phyloP scores from a whole-genome alignment of 176 grass and related monocot species.

The Hyparrhenia diplandra region DNA sequence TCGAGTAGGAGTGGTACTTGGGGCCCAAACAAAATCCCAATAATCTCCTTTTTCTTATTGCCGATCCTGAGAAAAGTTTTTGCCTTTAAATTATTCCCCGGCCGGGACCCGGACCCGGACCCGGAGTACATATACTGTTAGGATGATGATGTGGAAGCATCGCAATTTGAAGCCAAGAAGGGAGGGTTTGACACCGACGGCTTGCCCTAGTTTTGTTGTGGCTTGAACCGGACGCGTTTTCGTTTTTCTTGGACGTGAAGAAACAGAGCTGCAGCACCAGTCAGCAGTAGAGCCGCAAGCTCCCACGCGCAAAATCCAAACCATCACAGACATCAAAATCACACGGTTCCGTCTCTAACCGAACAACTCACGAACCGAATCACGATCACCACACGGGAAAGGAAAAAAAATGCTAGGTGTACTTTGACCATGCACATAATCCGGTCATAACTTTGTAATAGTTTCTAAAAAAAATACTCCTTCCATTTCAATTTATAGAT shows the following conservation, averaged over 20 bases:
- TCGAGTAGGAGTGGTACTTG: background rate
- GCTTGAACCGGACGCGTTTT: background rate
- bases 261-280: background rate
- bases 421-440: background rate
- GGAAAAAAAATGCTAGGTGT: background rate
- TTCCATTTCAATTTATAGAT: too few species aligned
- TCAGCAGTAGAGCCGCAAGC: background rate
- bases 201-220: background rate
- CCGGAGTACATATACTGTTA: background rate
- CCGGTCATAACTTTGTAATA: background rate
- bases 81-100: background rate
- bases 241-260: background rate
- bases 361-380: background rate
- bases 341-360: background rate
- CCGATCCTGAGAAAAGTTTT: background rate
- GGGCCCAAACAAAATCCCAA: background rate
- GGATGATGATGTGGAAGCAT: background rate
- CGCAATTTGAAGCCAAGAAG: too few species aligned
- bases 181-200: background rate
- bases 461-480: background rate
- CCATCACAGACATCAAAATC: background rate
- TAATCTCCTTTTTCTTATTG: background rate
- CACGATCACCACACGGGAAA: background rate
- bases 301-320: slow-evolving; percentile 23
- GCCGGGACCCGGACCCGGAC: too few species aligned